Base-by-base conservation (phyloP, 192 early-diverging fungal species). In the Coemansia sp. region DNA sequence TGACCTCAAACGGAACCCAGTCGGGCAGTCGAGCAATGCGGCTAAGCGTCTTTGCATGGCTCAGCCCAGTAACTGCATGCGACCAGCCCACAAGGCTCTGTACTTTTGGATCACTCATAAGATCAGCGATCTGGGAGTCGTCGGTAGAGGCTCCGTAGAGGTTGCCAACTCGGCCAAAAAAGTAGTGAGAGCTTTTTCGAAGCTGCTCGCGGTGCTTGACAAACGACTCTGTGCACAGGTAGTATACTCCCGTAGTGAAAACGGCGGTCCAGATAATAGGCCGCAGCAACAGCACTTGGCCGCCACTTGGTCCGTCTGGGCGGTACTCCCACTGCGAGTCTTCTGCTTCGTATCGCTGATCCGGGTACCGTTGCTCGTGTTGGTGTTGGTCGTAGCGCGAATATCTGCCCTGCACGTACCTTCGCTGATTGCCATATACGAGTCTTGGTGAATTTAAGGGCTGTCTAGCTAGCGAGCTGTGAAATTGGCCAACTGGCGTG, bases 1-100 rank as follows among this genome's bases (percentile, higher is more conserved):
- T 82, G 12, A 69, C 13, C 62, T 72, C 74, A 37, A 60, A 41
- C 21, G 79, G 67, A 11, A 82, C 45, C 73, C 73, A 82, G n/a
- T 59, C 62, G 2, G 79, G 79, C 42, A 72, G 60, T 10, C 57
- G 63, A n/a, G 79, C 73, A 21, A 82, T 70, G 2, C 50, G 41
- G 3, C 66, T 47, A 13, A 82, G 48, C 52, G 33, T 34, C 37
- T 25, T 57, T 10, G 77, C 77, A 23, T 80, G 77, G 13, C 25
- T 12, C 34, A 65, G 42, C 9, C 65, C 62, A 6, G 6, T 16
- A 1, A 65, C 77, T 2, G 31, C 9, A 26, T 80, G 66, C 6
- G 62, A 47, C 6, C 62, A 18, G n/a, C 68, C 68, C 1, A 80
- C 77, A 3, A 79, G 68, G 33, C 47, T n/a, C 23, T 62, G 64